Evolutionary conservation across 306 rosid genomes (phyloP), one percentile per base, ranked within the genome.

Genomic region (Prunus davidiana): DNA sequence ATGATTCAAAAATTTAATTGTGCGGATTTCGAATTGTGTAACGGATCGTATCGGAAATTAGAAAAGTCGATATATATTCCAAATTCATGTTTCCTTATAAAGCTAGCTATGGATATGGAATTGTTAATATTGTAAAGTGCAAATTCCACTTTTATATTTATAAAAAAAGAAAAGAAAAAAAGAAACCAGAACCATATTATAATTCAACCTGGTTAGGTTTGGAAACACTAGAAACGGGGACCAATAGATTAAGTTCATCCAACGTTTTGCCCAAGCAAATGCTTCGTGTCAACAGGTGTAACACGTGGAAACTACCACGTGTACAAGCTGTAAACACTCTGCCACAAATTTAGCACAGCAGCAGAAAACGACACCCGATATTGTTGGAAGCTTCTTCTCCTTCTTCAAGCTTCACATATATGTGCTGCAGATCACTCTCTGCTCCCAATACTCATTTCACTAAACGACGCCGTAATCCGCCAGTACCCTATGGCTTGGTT

Each of bases 401-500:
- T 50, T 63, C 64, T n/a, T 41, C 54, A 43, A 66, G 24, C 50
- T 66, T 18, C 15, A 6, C 20, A 1, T 24, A 2, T 27, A 12
- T 61, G 66, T 2, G 46, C 67, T 6, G 45, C 46, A 16, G 12
- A 16, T 10, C 22, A 61, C 19, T 25, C 9, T 19, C 63, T 71
- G 19, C 50, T 16, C 9, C 58, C 7, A 13, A 6, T 25, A 12
- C 2, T 20, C 43, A 6, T 14, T 14, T 51, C 57, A 15, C 45
- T 3, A 43, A 43, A 58, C 77, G 68, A 60, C 77, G 77, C n/a
- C 77, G 57, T 73, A 13, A 4, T 20, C 0, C 18, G 0, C 9
- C 20, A 15, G 55, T n/a, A 6, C 25, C 18, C 55, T 57, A 94
- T 91, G 99, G 73, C 87, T 43, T 89, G 79, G 87, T 78, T 92